Conservation (phyloP, 179 eudicot genomes). For the Beta corolliflora region DNA sequence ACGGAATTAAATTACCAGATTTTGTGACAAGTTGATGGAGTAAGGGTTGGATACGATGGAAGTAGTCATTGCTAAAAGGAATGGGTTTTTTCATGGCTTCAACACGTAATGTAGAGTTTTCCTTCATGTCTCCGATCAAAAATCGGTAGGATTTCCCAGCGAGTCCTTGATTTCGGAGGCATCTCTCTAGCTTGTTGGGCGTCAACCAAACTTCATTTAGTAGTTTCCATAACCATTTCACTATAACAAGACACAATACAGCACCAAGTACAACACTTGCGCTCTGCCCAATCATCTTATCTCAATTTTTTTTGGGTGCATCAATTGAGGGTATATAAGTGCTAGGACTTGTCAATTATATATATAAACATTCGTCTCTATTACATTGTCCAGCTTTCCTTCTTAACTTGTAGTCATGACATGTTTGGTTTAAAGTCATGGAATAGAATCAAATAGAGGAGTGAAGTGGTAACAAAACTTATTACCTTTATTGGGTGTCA, state of each 20-base stretch:
- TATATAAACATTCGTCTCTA: too few species aligned
- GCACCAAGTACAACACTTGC: not conserved
- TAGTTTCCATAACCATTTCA: conserved; percentile 12
- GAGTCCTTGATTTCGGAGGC: conserved; percentile 25
- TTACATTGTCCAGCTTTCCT: too few species aligned
- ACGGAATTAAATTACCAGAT: conserved; percentile 10
- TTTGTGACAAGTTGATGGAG: conserved; percentile 12
- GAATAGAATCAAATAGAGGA: too few species aligned
- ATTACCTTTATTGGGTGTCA: too few species aligned
- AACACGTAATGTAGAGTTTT: not conserved
- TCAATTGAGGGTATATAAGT: too few species aligned
- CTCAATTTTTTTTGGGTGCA: too few species aligned
- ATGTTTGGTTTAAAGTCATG: too few species aligned
- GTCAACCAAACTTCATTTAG: conserved; percentile 25
- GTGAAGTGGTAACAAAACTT: too few species aligned
- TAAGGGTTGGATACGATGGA: conserved; percentile 26
- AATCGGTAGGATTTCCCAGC: conserved; percentile 20
- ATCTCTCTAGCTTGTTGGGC: conserved; percentile 29
- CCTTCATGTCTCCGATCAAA: conserved; percentile 26
- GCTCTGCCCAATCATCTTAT: too few species aligned
- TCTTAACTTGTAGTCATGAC: too few species aligned
- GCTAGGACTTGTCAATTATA: too few species aligned
- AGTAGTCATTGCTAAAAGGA: conserved; percentile 18
- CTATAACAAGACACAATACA: not conserved
- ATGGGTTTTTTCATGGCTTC: conserved; percentile 15